Conservation (phyloP, 2,329 filamentous ascomycete genomes). For the Neocatenulostroma microsporum region DNA sequence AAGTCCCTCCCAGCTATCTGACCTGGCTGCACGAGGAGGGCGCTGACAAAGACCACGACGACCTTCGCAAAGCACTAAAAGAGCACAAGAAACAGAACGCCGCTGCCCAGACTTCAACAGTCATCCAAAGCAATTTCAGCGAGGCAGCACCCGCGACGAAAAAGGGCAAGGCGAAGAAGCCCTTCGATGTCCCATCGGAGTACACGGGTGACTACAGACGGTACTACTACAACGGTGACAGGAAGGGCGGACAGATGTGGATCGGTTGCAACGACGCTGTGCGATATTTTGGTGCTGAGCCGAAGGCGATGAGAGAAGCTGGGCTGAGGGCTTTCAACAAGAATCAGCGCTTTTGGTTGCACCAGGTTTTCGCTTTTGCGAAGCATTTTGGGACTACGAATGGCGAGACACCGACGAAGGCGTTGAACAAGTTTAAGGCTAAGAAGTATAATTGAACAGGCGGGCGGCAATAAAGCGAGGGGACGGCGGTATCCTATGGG, state of each 20-base stretch:
- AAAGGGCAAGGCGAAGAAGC: neutral
- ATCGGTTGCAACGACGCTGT: slow-evolving; percentile 1
- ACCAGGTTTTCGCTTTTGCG: slow-evolving; percentile 1
- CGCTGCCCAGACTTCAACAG: neutral
- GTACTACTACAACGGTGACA: slow-evolving; percentile 2
- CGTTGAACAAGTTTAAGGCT: slow-evolving; percentile 1
- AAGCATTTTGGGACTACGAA: slow-evolving; percentile 1
- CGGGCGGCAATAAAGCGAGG: too few species aligned
- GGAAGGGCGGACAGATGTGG: neutral
- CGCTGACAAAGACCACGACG: neutral
- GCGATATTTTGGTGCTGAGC: slow-evolving; percentile 1
- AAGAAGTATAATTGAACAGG: neutral
- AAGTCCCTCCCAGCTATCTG: slow-evolving; percentile 1
- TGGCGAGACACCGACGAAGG: neutral
- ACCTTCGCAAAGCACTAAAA: neutral
- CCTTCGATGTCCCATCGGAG: neutral
- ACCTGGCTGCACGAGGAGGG: neutral
- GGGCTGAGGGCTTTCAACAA: neutral
- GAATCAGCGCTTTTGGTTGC: slow-evolving; percentile 2
- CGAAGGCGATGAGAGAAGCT: neutral
- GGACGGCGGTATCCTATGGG: too few species aligned
- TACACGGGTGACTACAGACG: neutral
- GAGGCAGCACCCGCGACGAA: too few species aligned
- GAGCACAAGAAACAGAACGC: neutral
- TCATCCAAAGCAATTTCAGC: neutral